Evolutionary conservation across 495 filamentous ascomycete species (phyloP), one percentile per base, ranked within the genome.

Genomic region (Collariella sp.): DNA sequence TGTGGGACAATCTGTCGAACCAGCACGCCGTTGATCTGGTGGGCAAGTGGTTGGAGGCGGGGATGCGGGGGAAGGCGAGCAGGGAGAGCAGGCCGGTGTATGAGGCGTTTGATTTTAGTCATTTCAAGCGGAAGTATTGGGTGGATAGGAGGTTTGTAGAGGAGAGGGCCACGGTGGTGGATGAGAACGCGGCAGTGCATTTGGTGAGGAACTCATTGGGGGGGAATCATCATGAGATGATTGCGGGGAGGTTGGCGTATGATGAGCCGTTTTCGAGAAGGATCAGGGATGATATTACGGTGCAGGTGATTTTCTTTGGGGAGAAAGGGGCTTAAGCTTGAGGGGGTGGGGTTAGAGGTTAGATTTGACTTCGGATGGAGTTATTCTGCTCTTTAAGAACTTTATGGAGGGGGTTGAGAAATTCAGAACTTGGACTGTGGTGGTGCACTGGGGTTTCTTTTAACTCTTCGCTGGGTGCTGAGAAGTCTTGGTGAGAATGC

Each of bases 241-340:
- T 86, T 4, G 68, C 69, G 23, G 78, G 77, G 4, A 56, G 78
- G 35, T 64, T 85, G 56, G 76, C 72, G 7, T 69, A 76, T 18
- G 56, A 58, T 15, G 61, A 72, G 31, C 80, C 80, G 16, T 73
- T 67, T n/a, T 74, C 75, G 13, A 68, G 79, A 38, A 57, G 66
- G 51, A 63, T 74, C 16, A 59, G 74, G 38, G 82, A 85, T 63
- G 82, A 85, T 64, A 76, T 79, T 6, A 83, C 82, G 3, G 75
- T 85, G 20, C 77, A 84, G 57, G 82, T 86, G 5, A 71, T 80
- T 18, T 85, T 86, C 63, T 85, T 85, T n/a, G n/a, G n/a, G n/a
- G n/a, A n/a, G n/a, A n/a, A n/a, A n/a, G n/a, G n/a, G n/a, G n/a
- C n/a, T n/a, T n/a, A n/a, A n/a, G n/a, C n/a, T n/a, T n/a, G n/a